Conservation (phyloP, 2,329 filamentous ascomycete genomes). For the Chaetothyriales sp. region DNA sequence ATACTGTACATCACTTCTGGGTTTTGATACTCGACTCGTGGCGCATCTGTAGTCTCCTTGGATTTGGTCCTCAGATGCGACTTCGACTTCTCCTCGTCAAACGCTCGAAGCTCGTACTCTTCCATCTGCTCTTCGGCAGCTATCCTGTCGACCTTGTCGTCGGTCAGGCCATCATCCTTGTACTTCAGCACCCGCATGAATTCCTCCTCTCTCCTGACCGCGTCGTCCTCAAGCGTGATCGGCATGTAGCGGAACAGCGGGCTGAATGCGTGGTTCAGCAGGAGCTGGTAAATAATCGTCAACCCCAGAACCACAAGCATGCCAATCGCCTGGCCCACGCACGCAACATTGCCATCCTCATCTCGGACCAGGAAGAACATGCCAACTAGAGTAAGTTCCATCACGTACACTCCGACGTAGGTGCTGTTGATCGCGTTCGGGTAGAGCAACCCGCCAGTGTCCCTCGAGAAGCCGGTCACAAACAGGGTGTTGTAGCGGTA, state of each 20-base stretch:
- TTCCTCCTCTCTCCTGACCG: conserved; percentile 73
- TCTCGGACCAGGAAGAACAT: conserved; percentile 68
- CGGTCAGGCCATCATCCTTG: conserved; percentile 51
- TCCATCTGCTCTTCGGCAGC: conserved; percentile 32
- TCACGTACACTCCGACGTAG: conserved; percentile 86
- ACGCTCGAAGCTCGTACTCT: conserved; percentile 33
- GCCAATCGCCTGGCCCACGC: conserved; percentile 60
- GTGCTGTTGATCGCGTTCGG: conserved; percentile 88
- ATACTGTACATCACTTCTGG: conserved; percentile 16
- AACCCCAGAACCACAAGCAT: conserved; percentile 65
- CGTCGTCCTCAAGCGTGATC: conserved; percentile 90
- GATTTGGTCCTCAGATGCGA: conserved; percentile 7
- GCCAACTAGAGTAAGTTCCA: conserved; percentile 80
- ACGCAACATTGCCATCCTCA: conserved; percentile 38
- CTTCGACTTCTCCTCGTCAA: conserved; percentile 19
- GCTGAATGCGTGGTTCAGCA: conserved; percentile 69
- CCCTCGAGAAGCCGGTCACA: conserved; percentile 73
- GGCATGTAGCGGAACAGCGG: conserved; percentile 80
- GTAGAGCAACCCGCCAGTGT: conserved; percentile 86
- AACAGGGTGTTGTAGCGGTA: conserved; percentile 96
- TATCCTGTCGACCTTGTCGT: conserved; percentile 36
- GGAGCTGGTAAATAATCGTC: conserved; percentile 61
- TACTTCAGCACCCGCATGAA: conserved; percentile 66
- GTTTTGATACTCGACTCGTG: conserved; percentile 15
- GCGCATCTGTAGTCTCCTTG: conserved; percentile 19